These are phyloP conservation scores for Colletotrichum sp. DNA, from an alignment of 2,329 filamentous ascomycete genomes.

Conservation along the genomic window DNA sequence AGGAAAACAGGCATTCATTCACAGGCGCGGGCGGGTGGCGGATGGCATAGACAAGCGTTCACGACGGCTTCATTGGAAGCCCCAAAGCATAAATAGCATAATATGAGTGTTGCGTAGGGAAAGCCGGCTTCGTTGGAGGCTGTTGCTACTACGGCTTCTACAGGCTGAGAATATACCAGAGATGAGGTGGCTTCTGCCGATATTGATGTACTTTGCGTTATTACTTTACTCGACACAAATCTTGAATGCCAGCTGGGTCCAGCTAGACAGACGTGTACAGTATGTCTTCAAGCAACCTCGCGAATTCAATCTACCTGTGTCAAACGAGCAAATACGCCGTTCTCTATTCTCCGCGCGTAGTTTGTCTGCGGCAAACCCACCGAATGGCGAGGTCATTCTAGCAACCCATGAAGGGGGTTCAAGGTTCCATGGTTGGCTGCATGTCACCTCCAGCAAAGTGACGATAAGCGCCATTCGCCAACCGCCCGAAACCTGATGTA, in stretches of 20 bases:
- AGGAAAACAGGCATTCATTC: not conserved
- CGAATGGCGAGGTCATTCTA: no score
- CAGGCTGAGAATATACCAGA: not conserved
- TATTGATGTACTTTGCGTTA: not conserved
- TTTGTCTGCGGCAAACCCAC: not conserved
- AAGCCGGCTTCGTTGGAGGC: not conserved
- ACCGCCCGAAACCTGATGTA: not conserved
- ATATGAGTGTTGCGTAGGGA: not conserved
- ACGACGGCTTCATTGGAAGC: not conserved
- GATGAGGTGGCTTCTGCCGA: not conserved
- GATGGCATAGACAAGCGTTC: not conserved
- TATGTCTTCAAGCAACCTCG: no score
- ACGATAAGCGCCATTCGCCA: not conserved
- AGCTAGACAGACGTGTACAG: no score
- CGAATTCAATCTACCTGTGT: not conserved
- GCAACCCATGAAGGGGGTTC: not conserved
- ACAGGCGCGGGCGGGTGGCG: not conserved
- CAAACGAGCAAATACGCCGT: not conserved
- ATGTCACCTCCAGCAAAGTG: not conserved
- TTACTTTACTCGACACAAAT: not conserved
- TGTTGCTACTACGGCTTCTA: not conserved
- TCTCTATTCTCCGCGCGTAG: not conserved
- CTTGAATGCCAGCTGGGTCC: fast-evolving
- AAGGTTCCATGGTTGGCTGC: not conserved
- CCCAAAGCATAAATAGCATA: not conserved